Base-by-base conservation (phyloP, 2,329 filamentous ascomycete species). In the Epichloe coenophiala region DNA sequence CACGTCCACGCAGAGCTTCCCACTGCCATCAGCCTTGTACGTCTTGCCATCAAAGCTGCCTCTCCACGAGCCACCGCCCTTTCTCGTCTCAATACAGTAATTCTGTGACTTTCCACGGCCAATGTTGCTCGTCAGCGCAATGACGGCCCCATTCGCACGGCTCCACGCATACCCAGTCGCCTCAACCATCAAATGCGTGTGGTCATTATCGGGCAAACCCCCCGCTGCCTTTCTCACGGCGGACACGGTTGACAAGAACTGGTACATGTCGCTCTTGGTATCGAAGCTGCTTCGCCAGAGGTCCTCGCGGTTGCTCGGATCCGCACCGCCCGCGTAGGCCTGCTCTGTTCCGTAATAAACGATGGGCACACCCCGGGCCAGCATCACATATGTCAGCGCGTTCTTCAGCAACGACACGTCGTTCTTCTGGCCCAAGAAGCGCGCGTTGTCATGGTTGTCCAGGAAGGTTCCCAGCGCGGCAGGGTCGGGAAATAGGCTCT, bases 321-420 rank as follows among this genome's bases (percentile, higher is more conserved):
- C 76, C 44, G 64, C 65, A 38, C 62, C 68, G n/a, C 68, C 70
- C 2, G 67, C 61, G 60, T 73, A 80, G 53, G 75, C 77, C 58
- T 84, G 81, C 63, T 84, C 81, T 54, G 81, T 77, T 31, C 81
- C 81, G 56, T 82, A 74, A 63, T 84, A 85, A 36, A 84, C 70
- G 50, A 83, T 78, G 1, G 80, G 80, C 39, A 84, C 77, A 19
- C 81, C 81, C 50, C 81, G 71, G 2, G 68, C 68, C 17, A 84
- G 71, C 33, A 84, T 72, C n/a, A 75, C 76, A 58, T 78, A 83
- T 0, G 78, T 71, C 40, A 84, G 68, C 5, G 76, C 71, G 57
- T 84, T 84, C 61, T 78, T 77, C 44, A 79, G 74, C 2, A 81
- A 69, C 2, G 75, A 64, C 7, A 72, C 61, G 58, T 84, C 80